A percentile compares a stretch with the other conserved stretches of the same genome.
Conservation (phyloP, 257 asterid genomes). For the Perilla frutescens region DNA sequence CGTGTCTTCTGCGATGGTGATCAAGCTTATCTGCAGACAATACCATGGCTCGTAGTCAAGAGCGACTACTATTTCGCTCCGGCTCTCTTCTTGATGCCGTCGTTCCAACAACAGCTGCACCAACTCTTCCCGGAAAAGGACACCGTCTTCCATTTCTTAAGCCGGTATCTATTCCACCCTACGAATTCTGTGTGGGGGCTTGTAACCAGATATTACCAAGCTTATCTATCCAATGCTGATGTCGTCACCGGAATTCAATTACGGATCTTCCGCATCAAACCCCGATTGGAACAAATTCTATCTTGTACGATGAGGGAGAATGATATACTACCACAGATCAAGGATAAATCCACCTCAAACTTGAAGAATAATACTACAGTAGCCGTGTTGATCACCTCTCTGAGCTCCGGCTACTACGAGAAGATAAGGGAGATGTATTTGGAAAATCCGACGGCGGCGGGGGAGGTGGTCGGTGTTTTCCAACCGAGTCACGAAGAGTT, state of each 20-base stretch:
- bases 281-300: not conserved
- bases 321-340: conserved; percentile 48
- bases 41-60: conserved; percentile 64
- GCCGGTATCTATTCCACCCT: conserved; percentile 75
- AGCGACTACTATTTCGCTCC: conserved; percentile 67
- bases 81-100: conserved; percentile 59
- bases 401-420: conserved; percentile 55
- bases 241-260: conserved; percentile 69
- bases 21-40: conserved; percentile 48
- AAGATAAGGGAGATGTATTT: conserved; percentile 57
- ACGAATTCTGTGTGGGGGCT: conserved; percentile 75
- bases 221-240: conserved; percentile 61
- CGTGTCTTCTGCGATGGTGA: conserved; percentile 67
- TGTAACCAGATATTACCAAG: conserved; percentile 58
- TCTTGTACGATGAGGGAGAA: conserved; percentile 36
- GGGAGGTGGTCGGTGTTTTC: conserved; percentile 58
- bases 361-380: conserved; percentile 29
- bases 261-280: conserved; percentile 48
- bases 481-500: conserved; percentile 73
- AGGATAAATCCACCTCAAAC: not conserved
- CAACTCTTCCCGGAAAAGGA: conserved; percentile 68
- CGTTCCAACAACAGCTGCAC: conserved; percentile 56
- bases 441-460: conserved; percentile 58
- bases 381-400: conserved; percentile 56
- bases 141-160: conserved; percentile 69